phyloP scores from a whole-genome alignment of 441 rosid species.

The Metrosideros polymorpha region DNA sequence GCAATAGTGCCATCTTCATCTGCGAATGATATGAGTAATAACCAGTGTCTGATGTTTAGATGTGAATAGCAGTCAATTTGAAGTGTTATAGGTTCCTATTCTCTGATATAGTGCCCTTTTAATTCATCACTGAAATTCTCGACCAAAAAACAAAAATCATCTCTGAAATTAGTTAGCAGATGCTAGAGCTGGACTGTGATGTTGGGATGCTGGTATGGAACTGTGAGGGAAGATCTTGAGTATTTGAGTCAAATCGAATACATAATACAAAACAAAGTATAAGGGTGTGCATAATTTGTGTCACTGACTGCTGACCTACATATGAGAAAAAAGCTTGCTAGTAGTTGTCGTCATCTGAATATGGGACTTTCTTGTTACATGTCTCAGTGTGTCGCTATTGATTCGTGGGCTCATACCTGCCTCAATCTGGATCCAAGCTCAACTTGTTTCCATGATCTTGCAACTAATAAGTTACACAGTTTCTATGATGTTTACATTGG shows the following conservation, averaged over 20 bases:
- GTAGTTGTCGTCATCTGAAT: not conserved
- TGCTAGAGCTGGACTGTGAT: not conserved
- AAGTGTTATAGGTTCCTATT: not conserved
- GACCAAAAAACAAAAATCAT: not conserved
- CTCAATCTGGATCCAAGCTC: not conserved
- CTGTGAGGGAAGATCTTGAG: not conserved
- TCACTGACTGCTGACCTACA: not conserved
- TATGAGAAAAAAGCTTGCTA: not conserved
- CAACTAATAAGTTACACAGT: not conserved
- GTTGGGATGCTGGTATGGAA: not conserved
- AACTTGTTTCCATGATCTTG: not conserved
- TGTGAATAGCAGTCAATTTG: not conserved
- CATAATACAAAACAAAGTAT: not conserved
- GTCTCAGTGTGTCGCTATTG: not conserved
- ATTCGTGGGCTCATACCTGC: not conserved
- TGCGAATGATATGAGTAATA: not conserved
- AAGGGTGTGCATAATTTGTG: not conserved
- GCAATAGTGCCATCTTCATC: not conserved
- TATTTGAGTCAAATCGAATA: not conserved
- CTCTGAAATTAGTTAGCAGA: not conserved
- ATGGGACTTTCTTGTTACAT: not conserved
- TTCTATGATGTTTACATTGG: not conserved
- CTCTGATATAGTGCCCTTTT: not conserved
- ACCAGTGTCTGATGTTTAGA: not conserved
- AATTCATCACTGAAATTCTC: not conserved